Evolutionary conservation across 257 asterid genomes (phyloP), one percentile per base, ranked within the genome.

Genomic region (Euphrasia confusa): DNA sequence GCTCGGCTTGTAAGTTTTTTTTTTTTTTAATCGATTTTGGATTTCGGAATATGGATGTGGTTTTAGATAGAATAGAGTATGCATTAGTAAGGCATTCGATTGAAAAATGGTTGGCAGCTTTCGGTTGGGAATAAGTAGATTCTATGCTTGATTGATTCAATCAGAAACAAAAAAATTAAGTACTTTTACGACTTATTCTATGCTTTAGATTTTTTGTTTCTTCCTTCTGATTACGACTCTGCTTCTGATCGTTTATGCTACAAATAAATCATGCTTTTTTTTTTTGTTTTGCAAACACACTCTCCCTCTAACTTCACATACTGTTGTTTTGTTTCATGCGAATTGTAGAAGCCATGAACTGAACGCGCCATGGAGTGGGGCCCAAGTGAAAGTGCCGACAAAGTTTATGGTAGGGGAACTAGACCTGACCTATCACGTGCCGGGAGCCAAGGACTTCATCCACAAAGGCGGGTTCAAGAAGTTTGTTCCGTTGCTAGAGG

Each of bases 381-480:
- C 83, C 58, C 72, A 69, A 61, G 79, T 88, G 9, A 72, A 67
- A 18, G 96, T 83, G 24, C 91, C 96, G 1, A 5, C 77, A n/a
- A 88, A 88, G 86, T 85, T 74, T 39, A 64, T 88, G 2, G 66
- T 76, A 0, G 96, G 96, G 49, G 96, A 85, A 18, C 24, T 79
- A 0, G 96, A 88, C 77, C 63, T 81, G 18, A 30, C 32, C 26
- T 83, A 85, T 72, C 87, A 85, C 52, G 35, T 73, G 18, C 86
- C 79, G 1, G 83, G 91, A 18, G 44, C 39, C 11, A 75, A 83
- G 65, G 94, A 88, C 5, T 75, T 61, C 65, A 65, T 88, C 58
- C 87, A 79, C 76, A 55, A 64, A 15, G 96, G 94, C 3, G 89
- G 79, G 15, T 78, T 88, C 70, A 68, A 81, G 75, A 71, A 64